Evolutionary conservation across 1,284 basidiomycete species (phyloP).

Genomic region (Apiotrichum siamense): DNA sequence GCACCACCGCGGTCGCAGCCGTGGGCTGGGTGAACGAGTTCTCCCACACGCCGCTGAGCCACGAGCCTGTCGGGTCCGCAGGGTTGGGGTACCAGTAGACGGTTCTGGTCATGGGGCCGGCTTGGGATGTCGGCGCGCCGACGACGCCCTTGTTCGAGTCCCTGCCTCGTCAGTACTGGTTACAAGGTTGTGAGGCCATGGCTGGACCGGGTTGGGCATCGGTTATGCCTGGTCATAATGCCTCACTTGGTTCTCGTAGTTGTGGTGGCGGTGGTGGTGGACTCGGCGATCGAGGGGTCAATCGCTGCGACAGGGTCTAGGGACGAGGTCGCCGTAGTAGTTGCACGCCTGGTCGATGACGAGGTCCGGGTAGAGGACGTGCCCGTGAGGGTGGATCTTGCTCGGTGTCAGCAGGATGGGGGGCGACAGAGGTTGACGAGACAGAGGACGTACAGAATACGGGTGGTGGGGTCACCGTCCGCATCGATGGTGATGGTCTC

Average conservation of each 20-base stretch:
- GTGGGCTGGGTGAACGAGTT: slow-evolving; percentile 28
- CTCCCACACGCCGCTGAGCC: slow-evolving; percentile 28
- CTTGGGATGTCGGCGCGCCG: neutral
- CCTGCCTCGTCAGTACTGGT: neutral
- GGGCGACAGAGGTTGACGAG: too few relatives aligned
- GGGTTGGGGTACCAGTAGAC: slow-evolving; percentile 29
- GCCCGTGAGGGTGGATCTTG: slow-evolving; percentile 1
- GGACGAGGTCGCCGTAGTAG: neutral
- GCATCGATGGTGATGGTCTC: slow-evolving; percentile 27
- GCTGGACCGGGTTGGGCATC: too few relatives aligned
- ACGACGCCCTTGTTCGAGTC: neutral
- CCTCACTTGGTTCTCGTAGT: neutral
- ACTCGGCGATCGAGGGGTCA: too few relatives aligned
- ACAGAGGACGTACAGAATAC: slow-evolving; percentile 27
- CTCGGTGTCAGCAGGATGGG: neutral
- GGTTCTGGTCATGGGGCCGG: slow-evolving; percentile 12
- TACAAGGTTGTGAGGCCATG: too few relatives aligned
- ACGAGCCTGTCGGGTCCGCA: slow-evolving; percentile 26
- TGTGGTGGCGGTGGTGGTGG: neutral
- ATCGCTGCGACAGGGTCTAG: neutral
- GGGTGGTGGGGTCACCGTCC: slow-evolving; percentile 20
- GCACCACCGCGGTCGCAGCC: slow-evolving; percentile 27
- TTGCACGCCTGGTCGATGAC: neutral
- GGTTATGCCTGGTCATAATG: too few relatives aligned
- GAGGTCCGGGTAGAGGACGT: slow-evolving; percentile 3